phyloP scores from a whole-genome alignment of 2,329 filamentous ascomycete genomes.

The Rutstroemia sp. region DNA sequence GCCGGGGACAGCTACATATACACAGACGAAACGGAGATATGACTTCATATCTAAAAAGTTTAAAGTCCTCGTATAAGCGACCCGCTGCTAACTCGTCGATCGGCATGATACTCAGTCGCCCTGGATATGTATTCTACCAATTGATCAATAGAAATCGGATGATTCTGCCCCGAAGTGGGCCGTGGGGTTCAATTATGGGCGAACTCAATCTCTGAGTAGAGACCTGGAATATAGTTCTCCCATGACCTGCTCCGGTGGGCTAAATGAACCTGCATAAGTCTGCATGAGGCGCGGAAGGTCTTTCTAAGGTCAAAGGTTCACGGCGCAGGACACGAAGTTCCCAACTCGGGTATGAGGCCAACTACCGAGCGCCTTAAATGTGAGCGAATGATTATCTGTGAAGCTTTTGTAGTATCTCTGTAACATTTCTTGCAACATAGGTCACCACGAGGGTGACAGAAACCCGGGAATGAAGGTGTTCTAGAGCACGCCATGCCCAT shows the following conservation, averaged over 20 bases:
- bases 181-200: background rate
- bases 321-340: no score
- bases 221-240: background rate
- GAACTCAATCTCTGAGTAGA: background rate
- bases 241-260: background rate
- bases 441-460: no score
- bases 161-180: slow-evolving; percentile 1
- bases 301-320: background rate
- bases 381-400: no score
- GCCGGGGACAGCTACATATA: background rate
- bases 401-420: no score
- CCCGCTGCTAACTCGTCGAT: background rate
- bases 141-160: background rate
- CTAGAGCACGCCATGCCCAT: no score
- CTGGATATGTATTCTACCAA: background rate
- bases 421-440: no score
- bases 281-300: background rate
- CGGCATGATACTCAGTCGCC: background rate
- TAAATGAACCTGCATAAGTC: background rate
- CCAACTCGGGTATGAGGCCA: no score
- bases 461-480: no score
- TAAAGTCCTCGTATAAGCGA: background rate
- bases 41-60: background rate
- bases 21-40: background rate
- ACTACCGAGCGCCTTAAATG: no score